Evolutionary conservation across 495 filamentous ascomycete genomes (phyloP).

Genomic region (Tetracladium setigerum): DNA sequence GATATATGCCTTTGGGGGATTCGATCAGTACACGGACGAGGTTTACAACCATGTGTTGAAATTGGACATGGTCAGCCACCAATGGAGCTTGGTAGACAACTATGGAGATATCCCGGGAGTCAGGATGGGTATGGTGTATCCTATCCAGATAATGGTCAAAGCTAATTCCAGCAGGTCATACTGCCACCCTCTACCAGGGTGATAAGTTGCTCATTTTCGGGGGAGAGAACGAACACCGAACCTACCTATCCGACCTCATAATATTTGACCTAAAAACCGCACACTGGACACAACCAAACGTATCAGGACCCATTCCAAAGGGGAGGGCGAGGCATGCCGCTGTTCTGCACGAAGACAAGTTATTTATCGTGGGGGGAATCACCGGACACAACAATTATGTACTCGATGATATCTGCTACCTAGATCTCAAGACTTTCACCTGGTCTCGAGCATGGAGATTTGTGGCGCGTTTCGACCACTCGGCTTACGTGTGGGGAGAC

Average conservation of each 20-base stretch:
- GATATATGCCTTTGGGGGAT: constrained; percentile 98
- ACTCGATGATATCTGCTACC: constrained; percentile 88
- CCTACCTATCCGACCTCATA: constrained; percentile 90
- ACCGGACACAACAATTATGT: constrained; percentile 82
- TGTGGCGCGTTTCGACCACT: constrained; percentile 87
- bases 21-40: constrained; percentile 98
- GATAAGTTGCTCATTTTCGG: constrained; percentile 94
- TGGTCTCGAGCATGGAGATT: constrained; percentile 97
- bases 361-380: constrained; percentile 89
- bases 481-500: constrained; percentile 83
- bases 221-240: constrained; percentile 94
- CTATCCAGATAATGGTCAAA: background rate
- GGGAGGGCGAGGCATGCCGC: constrained; percentile 90
- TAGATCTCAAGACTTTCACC: constrained; percentile 94
- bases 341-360: constrained; percentile 89
- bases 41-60: constrained; percentile 97
- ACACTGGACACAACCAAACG: constrained; percentile 86
- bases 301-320: constrained; percentile 73
- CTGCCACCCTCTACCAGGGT: constrained; percentile 88
- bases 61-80: constrained; percentile 74
- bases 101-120: constrained; percentile 98
- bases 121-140: constrained; percentile 72
- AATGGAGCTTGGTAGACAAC: constrained; percentile 95
- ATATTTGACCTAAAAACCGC: constrained; percentile 91
- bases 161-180: constrained; percentile 59